Conservation (phyloP, 2,329 filamentous ascomycete genomes). For the Ophiostoma novo-ulmi region DNA sequence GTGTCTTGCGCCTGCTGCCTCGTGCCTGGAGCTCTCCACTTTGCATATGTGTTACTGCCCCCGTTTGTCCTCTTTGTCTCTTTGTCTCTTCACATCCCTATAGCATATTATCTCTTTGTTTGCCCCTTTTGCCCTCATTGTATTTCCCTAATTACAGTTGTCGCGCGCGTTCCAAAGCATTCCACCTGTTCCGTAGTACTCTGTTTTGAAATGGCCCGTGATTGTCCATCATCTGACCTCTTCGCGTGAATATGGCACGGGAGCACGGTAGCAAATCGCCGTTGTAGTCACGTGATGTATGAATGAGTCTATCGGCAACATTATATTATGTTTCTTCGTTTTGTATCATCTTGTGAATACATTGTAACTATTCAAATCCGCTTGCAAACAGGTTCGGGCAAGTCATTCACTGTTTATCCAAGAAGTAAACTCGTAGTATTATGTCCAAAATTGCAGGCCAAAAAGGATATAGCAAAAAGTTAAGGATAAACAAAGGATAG, state of each 20-base stretch:
- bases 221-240: not conserved
- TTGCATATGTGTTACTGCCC: not conserved
- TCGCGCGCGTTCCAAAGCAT: not conserved
- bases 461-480: not conserved
- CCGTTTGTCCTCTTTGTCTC: not conserved
- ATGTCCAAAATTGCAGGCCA: not conserved
- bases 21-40: slow-evolving; percentile 8
- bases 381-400: not conserved
- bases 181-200: not conserved
- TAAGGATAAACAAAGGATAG: not conserved
- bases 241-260: not conserved
- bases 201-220: not conserved
- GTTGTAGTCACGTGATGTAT: not conserved
- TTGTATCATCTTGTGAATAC: not conserved
- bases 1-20: not conserved
- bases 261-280: not conserved
- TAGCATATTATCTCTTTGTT: not conserved
- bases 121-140: not conserved
- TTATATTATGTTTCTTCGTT: not conserved
- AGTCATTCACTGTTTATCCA: not conserved
- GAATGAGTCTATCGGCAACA: not conserved
- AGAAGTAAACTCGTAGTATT: not conserved
- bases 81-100: not conserved
- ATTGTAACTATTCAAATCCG: not conserved
- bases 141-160: not conserved